Base-by-base conservation (phyloP, 164 flowering plant species). In the Houttuynia cordata region DNA sequence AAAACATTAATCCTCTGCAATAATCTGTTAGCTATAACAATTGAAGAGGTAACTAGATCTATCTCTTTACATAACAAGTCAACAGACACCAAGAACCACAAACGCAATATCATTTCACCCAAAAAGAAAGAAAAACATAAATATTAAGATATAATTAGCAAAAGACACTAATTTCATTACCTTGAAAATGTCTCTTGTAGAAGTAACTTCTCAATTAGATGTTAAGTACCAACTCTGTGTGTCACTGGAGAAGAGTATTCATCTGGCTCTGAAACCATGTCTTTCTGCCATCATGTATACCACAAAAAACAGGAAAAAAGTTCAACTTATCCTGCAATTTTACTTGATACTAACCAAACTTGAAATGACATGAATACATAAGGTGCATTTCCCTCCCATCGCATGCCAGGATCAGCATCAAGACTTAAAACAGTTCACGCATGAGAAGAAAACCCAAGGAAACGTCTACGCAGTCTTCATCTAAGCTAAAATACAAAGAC, bases 181-280 rank as follows among this genome's bases (percentile, higher is more conserved):
- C 75, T 58, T 58, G 75, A 53, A 62, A 68, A 72, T 8, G 68
- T 68, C 60, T 61, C 75, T 41, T 62, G 68, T 62, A 42, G 42
- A 40, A 72, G 52, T 62, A 68, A 61, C 24, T 42, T 51, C 58
- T 68, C 75, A 58, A 68, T 72, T 47, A 56, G 54, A 64, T 57
- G 61, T 59, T 68, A 68, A 66, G 63, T 30, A 45, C 60, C 68
- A 58, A 60, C 62, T 62, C 51, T 68, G 34, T 62, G 61, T 23
- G 37, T 39, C 18, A 22, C 50, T 24, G 41, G 53, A 40, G 21
- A 50, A 45, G 20, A 12, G 12, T 17, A 45, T 45, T 45, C 0
- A 45, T 45, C 17, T 45, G 49, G 49, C 17, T 45, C 49, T 17
- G 49, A 45, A 45, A 10, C 0, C 8, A 13, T 17, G 12, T 10